Base-by-base conservation (phyloP, 2,329 filamentous ascomycete genomes). In the Scedosporium aurantiacum region DNA sequence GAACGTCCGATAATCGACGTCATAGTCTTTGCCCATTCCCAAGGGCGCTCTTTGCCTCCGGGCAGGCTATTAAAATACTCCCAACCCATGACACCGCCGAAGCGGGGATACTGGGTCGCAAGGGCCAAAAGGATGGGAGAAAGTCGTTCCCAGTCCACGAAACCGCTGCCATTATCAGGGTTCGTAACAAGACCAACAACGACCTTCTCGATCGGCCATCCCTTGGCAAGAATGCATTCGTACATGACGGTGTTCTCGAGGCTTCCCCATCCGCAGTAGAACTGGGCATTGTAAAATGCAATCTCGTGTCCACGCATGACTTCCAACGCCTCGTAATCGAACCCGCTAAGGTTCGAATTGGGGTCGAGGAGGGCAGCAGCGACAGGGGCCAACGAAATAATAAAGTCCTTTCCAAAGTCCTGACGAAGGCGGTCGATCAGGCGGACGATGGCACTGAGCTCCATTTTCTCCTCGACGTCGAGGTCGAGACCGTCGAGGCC, bases 81-180 rank as follows among this genome's bases (percentile, higher is more conserved):
- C 92, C 92, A 97, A 2, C 91, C 91, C 86, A 94, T 94, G 5
- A 97, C 85, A 0, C 92, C 92, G 0, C 91, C 92, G 71, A 96
- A 94, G 1, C 76, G 76, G 1, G 82, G 82, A 67, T 89, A 89
- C 60, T 75, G 70, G 2, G 66, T 68, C n/a, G 72, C 68, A 27
- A 84, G 67, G 2, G 74, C 68, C 12, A 68, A 66, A 2, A 83
- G 69, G 0, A 80, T 77, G 6, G 68, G 64, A 1, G 73, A 73
- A 43, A 82, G 69, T 63, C 79, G 79, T 41, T 82, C 75, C 62
- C 76, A 77, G 4, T 70, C 69, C 8, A 83, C 76, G 65, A 75
- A 83, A 16, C 78, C 79, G n/a, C 65, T 62, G 7, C 91, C 91
- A 67, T 95, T 92, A 0, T 76, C 79, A 0, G 88, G 85, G 68